Evolutionary conservation across 148 eudicot genomes (phyloP), one percentile per base, ranked within the genome.

Genomic region (Amaranthus cruentus): DNA sequence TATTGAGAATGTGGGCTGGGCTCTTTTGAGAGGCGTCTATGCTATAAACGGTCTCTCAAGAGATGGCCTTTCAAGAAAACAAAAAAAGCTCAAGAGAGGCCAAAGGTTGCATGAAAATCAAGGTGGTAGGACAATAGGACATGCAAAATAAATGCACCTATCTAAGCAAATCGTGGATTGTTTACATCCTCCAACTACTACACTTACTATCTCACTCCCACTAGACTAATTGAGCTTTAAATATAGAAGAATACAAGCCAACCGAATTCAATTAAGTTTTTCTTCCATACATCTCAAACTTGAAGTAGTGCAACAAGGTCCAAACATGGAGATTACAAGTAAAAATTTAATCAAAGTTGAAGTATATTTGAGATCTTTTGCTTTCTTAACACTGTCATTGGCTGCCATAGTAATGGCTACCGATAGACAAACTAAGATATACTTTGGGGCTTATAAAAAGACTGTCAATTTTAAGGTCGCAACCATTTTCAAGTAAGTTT

Each of bases 381-480:
- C 87, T 42, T 61, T 68, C 4, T 58, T 72, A 10, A 11, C 84
- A 18, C 74, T 84, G 3, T 55, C 77, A 13, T 12, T 83, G 42
- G 81, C 89, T 60, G 83, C 85, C 48, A 61, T 77, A 69, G 69
- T 89, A 0, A 74, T 84, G 68, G 54, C 75, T 47, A 66, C 81
- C 3, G 85, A 87, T 63, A 14, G 77, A 7, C 79, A 89, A 78
- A 84, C 88, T 8, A 83, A 73, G 58, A 0, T 87, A n/a, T 9
- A 82, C 66, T 83, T 84, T 62, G 75, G 62, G 12, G 59, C 75
- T 14, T 12, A 63, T 43, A 53, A 55, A 52, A 74, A 59, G 74
- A 87, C 69, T 47, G 88, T 87, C 15, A 78, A 68, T 50, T 89
- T 64, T 50, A 76, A 74, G 61, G 59, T 70, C 69, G 7, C 81